These are phyloP conservation scores for Moricandia arvensis DNA, from an alignment of 345 rosid genomes.

Conservation along the genomic window DNA sequence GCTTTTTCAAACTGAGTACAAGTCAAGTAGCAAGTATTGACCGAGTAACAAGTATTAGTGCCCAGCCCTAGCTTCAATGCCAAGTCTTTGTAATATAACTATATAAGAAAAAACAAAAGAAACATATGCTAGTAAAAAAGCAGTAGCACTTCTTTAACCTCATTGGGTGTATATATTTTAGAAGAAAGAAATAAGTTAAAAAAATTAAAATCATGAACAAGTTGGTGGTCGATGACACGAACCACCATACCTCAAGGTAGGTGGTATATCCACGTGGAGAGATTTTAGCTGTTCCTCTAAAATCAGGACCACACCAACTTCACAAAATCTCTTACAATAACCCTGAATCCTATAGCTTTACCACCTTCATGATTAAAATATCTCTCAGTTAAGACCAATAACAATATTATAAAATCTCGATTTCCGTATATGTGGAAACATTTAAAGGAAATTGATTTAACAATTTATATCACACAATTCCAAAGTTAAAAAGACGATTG, in stretches of 20 bases:
- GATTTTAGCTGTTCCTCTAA: neutral
- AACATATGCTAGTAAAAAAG: neutral
- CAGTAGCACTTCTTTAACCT: neutral
- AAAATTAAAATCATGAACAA: neutral
- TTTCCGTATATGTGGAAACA: too few species aligned
- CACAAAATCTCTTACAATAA: slow-evolving; percentile 27
- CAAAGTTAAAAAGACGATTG: too few species aligned
- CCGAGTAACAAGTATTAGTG: too few species aligned
- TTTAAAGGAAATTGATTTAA: too few species aligned
- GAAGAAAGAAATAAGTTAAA: neutral
- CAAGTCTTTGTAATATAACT: slow-evolving; percentile 33
- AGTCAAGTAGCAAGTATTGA: too few species aligned
- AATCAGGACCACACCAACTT: slow-evolving; percentile 32
- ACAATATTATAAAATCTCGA: slow-evolving; percentile 20
- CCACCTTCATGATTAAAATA: slow-evolving; percentile 29
- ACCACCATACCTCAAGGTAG: neutral
- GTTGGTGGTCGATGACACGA: neutral
- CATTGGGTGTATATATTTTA: too few species aligned
- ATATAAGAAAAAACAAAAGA: slow-evolving; percentile 17
- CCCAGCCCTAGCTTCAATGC: neutral
- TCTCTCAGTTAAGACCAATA: slow-evolving; percentile 12
- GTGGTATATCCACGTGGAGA: neutral
- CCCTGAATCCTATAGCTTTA: slow-evolving; percentile 24
- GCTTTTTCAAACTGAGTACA: too few species aligned
- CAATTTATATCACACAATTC: too few species aligned